Percentiles rank a stretch among this genome's conserved stretches.
phyloP scores from a whole-genome alignment of 768 basidiomycete species.

The Boletellus sp. region DNA sequence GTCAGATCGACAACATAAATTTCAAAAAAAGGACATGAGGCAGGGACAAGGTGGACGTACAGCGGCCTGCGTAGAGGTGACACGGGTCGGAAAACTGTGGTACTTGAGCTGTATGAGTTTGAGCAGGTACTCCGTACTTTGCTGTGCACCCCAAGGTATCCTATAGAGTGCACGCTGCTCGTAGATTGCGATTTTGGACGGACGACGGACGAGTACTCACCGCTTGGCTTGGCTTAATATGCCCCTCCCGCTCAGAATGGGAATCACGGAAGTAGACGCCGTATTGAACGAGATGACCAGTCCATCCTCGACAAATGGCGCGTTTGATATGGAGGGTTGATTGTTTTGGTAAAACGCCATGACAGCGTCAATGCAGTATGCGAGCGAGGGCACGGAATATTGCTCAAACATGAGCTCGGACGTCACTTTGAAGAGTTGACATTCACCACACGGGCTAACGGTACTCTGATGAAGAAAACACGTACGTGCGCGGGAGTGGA shows the following conservation, averaged over 20 bases:
- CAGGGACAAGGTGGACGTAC: slow-evolving; percentile 39
- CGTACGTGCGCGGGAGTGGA: slow-evolving; percentile 85
- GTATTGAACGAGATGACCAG: slow-evolving; percentile 90
- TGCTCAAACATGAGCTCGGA: slow-evolving; percentile 96
- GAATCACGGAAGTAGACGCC: slow-evolving; percentile 86
- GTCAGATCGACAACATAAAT: background rate
- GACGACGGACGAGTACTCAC: slow-evolving; percentile 38
- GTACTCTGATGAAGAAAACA: slow-evolving; percentile 11
- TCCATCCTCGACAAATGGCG: slow-evolving; percentile 61
- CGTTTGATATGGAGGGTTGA: slow-evolving; percentile 28
- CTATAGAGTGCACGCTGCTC: no score
- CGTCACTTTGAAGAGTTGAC: slow-evolving; percentile 62
- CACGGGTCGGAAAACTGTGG: slow-evolving; percentile 83
- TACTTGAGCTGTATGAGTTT: slow-evolving; percentile 96
- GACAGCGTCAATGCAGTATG: slow-evolving; percentile 85
- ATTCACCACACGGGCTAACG: background rate
- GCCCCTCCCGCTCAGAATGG: slow-evolving; percentile 78
- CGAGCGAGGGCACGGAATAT: slow-evolving; percentile 80
- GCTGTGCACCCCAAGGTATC: slow-evolving; percentile 91
- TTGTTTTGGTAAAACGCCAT: slow-evolving; percentile 91
- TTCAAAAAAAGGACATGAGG: background rate
- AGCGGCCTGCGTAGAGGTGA: slow-evolving; percentile 71
- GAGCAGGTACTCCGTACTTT: slow-evolving; percentile 87
- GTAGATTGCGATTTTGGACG: background rate
- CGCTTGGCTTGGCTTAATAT: slow-evolving; percentile 84